Evolutionary conservation across 441 rosid species (phyloP).

Genomic region (Biscutella laevigata): DNA sequence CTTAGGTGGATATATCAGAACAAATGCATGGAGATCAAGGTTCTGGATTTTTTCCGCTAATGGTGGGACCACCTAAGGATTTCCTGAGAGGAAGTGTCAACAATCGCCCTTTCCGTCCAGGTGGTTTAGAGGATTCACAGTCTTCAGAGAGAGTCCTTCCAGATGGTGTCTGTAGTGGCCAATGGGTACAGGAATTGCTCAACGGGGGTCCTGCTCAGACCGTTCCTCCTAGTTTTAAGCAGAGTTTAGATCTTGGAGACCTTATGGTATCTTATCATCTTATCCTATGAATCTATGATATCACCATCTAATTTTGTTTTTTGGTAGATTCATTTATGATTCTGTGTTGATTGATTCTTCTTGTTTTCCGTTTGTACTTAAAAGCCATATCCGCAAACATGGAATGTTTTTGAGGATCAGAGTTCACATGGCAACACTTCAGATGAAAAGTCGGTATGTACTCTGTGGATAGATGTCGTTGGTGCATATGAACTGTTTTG

Average conservation of each 20-base stretch:
- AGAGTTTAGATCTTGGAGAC: slow-evolving; percentile 74
- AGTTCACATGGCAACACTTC: slow-evolving; percentile 29
- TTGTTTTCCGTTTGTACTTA: slow-evolving; percentile 15
- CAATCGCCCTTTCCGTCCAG: slow-evolving; percentile 92
- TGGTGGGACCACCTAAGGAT: slow-evolving; percentile 69
- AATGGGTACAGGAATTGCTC: slow-evolving; percentile 72
- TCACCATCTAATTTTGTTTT: slow-evolving; percentile 6
- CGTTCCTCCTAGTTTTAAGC: slow-evolving; percentile 76
- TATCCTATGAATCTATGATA: slow-evolving; percentile 42
- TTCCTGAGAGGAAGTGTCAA: slow-evolving; percentile 81
- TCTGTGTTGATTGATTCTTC: slow-evolving; percentile 14
- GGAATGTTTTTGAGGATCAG: slow-evolving; percentile 71
- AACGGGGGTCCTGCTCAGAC: slow-evolving; percentile 65
- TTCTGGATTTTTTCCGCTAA: slow-evolving; percentile 51
- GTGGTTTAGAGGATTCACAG: slow-evolving; percentile 75
- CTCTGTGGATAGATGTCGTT: slow-evolving; percentile 28
- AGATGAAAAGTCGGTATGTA: slow-evolving; percentile 63
- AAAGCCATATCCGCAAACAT: slow-evolving; percentile 59
- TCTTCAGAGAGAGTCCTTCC: slow-evolving; percentile 58
- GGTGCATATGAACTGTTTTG: slow-evolving; percentile 4
- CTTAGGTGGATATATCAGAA: slow-evolving; percentile 85
- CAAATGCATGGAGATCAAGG: slow-evolving; percentile 58
- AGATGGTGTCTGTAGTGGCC: slow-evolving; percentile 69
- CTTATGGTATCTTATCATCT: slow-evolving; percentile 60
- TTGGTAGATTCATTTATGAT: not conserved